Base-by-base conservation (phyloP, 2,329 filamentous ascomycete genomes). In the Sordariomycetes sp. region DNA sequence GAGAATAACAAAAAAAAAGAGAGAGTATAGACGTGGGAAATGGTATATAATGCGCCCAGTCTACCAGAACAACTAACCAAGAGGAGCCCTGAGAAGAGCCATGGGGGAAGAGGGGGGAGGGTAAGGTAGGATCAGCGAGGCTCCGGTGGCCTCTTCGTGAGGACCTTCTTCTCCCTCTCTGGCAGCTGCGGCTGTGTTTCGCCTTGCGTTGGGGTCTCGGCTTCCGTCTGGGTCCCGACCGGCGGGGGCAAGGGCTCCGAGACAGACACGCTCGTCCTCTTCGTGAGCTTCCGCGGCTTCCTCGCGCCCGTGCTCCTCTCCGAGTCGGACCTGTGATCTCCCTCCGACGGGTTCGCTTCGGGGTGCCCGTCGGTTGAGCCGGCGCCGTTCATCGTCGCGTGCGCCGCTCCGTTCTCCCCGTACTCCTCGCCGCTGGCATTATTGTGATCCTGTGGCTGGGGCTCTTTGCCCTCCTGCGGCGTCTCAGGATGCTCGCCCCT, bases 141-240 rank as follows among this genome's bases (percentile, higher is more conserved):
- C 34, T 32, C 40, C 7, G 55, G 43, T 10, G 55, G 55, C 34
- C 37, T 57, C 48, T 57, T 53, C 55, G 55, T 57, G 32, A 57
- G 16, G 46, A 57, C 55, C 18, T 48, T 35, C 32, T 43, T 53
- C 43, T 35, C 20, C 48, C 24, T 52, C 48, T 57, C 55, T 3
- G 28, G 28, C 28, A 37, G 20, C 48, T 52, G 35, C 20, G 34
- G 46, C 25, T 37, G 10, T 16, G 54, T 10, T 37, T 57, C 35
- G 7, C 12, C n/a, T 35, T 51, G 40, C 22, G 28, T 16, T 20
- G 12, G 54, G 24, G 35, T 5, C 22, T 43, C 18, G 14, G 12
- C 14, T n/a, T 43, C 37, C 18, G 37, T 10, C 37, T 43, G 37
- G 14, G 5, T n/a, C 37, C 12, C 14, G 3, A 43, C 37, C 14